Base-by-base conservation (phyloP, 108 stramenopile species). In the Cyclotella cryptica region DNA sequence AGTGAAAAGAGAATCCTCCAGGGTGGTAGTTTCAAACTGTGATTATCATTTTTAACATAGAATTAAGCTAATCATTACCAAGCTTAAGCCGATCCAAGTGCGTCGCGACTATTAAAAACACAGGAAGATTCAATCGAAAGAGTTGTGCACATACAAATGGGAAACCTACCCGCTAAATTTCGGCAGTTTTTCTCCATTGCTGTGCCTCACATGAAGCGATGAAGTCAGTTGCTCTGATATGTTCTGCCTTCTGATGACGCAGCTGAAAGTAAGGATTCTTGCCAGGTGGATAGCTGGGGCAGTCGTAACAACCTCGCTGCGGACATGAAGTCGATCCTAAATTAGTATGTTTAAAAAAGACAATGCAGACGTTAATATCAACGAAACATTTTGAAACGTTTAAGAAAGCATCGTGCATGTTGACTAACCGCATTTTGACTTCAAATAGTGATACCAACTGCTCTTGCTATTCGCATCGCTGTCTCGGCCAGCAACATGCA, bases 241-340 rank as follows among this genome's bases (percentile, higher is more conserved):
- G 90, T 24, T 90, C 85, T 2, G 87, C 80, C 49, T 79, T 52
- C 39, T 69, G 77, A 35, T 86, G 78, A 47, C 80, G 67, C 49
- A 72, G 53, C 49, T 86, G 72, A 40, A 88, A 95, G 84, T 73
- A 89, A 26, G 94, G 94, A 58, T 95, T 92, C 24, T 86, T 66
- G 24, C 91, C 94, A 17, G 86, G 85, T 44, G 74, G 40, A 62
- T 86, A 95, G 17, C 59, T 69, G 1, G 94, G 94, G 72, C 93
- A 95, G 57, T 92, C 90, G 49, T 86, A 95, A 55, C 93, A 95
- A 14, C 93, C 93, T 35, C 79, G 39, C 52, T 92, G 86, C 43
- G 93, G 93, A 69, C 93, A 94, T 13, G 81, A 79, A 58, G 65
- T 63, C 46, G 69, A 70, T 47, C 77, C 67, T 74, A 58, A 58